These are phyloP conservation scores for Ceratocystis diversiconidia DNA, from an alignment of 2,329 filamentous ascomycete genomes.

Conservation along the genomic window DNA sequence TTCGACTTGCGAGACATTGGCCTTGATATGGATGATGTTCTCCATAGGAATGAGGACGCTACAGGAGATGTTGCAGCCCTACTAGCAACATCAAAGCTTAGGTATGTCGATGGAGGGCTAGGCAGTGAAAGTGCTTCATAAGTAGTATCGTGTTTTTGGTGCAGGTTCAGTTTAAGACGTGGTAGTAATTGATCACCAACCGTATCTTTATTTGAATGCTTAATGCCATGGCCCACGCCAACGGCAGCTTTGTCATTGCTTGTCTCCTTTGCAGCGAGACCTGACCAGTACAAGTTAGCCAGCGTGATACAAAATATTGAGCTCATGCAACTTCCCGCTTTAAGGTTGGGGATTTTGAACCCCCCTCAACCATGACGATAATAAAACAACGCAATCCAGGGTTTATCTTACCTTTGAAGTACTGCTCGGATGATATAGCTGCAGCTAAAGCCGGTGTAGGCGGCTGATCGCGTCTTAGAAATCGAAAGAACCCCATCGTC, in stretches of 20 bases:
- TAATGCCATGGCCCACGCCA: not conserved
- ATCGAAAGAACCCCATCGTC: conserved; percentile 16
- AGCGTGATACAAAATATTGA: not conserved
- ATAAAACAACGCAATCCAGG: not conserved
- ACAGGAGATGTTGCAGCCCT: not conserved
- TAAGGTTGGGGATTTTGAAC: not conserved
- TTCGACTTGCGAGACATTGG: conserved; percentile 17
- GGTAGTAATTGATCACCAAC: not conserved
- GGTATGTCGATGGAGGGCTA: conserved; percentile 2
- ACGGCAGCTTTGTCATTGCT: not conserved
- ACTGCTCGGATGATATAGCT: conserved; percentile 18
- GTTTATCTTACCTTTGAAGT: conserved; percentile 15
- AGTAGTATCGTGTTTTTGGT: not conserved
- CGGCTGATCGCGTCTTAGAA: conserved; percentile 15
- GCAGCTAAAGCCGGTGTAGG: conserved; percentile 14
- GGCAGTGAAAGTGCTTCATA: not conserved
- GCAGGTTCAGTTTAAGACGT: conserved; percentile 12
- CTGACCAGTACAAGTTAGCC: not conserved
- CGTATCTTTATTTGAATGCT: not conserved
- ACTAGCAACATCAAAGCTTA: conserved; percentile 7
- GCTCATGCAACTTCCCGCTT: not conserved
- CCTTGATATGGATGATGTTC: conserved; percentile 8
- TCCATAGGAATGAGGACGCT: not conserved
- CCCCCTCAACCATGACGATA: not conserved
- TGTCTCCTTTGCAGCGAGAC: conserved; percentile 13